These are phyloP conservation scores for Tricholoma hemisulphureum DNA, from an alignment of 768 basidiomycete species.

Conservation along the genomic window DNA sequence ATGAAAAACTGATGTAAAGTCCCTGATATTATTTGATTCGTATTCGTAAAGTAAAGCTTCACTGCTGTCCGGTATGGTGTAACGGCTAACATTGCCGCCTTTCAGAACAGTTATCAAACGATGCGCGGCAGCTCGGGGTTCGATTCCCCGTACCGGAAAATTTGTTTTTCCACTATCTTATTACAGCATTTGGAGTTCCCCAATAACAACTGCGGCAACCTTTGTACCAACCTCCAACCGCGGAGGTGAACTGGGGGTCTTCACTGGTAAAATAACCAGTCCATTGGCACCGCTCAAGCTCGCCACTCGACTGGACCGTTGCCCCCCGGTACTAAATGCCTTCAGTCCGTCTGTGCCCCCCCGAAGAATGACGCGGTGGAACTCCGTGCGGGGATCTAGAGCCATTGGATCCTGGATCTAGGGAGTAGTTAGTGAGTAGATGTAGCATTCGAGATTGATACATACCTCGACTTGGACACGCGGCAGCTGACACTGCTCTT, in stretches of 20 bases:
- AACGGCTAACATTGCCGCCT: conserved; percentile 70
- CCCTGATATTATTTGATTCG: too few relatives aligned
- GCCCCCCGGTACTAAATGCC: conserved; percentile 83
- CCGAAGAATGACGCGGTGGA: conserved; percentile 74
- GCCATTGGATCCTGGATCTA: conserved; percentile 61
- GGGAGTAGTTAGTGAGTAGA: conserved; percentile 1
- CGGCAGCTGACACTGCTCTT: conserved; percentile 52
- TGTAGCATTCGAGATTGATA: conserved; percentile 2
- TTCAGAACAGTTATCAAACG: conserved; percentile 4
- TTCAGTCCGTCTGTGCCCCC: conserved; percentile 45
- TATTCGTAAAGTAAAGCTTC: neutral
- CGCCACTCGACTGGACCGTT: conserved; percentile 78
- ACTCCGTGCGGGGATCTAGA: conserved; percentile 75
- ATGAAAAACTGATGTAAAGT: too few relatives aligned
- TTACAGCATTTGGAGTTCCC: conserved; percentile 46
- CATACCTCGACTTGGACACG: conserved; percentile 64
- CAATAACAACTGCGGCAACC: conserved; percentile 64
- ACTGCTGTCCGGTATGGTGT: conserved; percentile 50
- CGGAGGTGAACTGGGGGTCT: conserved; percentile 29
- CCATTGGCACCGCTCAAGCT: conserved; percentile 83
- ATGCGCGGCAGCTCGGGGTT: conserved; percentile 54
- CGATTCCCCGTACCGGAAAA: conserved; percentile 49
- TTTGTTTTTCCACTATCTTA: neutral
- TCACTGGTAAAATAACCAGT: conserved; percentile 63
- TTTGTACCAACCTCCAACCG: conserved; percentile 52